These are phyloP conservation scores for Cryptococcus jaspeensis DNA, from an alignment of 1,284 basidiomycete genomes.

Conservation along the genomic window DNA sequence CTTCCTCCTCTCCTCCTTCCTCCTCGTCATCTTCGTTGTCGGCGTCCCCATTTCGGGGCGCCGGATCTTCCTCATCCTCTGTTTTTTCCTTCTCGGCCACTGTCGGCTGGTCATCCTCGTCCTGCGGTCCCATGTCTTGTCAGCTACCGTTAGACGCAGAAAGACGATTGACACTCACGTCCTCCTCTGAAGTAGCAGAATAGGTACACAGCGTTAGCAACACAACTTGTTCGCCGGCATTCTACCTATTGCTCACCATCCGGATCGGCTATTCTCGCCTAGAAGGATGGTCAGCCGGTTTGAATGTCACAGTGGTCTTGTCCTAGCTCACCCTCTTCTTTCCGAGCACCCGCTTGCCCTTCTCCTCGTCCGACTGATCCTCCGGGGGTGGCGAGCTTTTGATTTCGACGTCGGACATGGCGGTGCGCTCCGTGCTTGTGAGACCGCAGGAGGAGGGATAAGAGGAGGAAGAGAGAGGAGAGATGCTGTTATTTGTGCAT, in stretches of 20 bases:
- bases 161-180: slow-evolving; percentile 17
- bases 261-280: slow-evolving; percentile 41
- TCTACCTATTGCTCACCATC: slow-evolving; percentile 21
- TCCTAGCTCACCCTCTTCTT: slow-evolving; percentile 40
- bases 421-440: background rate
- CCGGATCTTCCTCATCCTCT: too few species aligned
- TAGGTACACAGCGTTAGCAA: background rate
- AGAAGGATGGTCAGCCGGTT: slow-evolving; percentile 5
- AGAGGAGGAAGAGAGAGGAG: background rate
- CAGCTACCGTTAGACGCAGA: background rate
- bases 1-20: slow-evolving; percentile 69
- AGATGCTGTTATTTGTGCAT: background rate
- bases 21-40: slow-evolving; percentile 33
- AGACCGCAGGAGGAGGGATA: background rate
- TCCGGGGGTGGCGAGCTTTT: slow-evolving; percentile 24
- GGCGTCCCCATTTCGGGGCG: background rate
- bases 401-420: slow-evolving; percentile 38
- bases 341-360: slow-evolving; percentile 13
- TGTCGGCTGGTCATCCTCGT: background rate
- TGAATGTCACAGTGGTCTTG: background rate
- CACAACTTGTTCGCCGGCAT: background rate
- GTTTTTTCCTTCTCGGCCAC: too few species aligned
- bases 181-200: slow-evolving; percentile 18
- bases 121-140: background rate
- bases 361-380: slow-evolving; percentile 20